Evolutionary conservation across 2,329 filamentous ascomycete genomes (phyloP).

Genomic region (Xylaria sp.): DNA sequence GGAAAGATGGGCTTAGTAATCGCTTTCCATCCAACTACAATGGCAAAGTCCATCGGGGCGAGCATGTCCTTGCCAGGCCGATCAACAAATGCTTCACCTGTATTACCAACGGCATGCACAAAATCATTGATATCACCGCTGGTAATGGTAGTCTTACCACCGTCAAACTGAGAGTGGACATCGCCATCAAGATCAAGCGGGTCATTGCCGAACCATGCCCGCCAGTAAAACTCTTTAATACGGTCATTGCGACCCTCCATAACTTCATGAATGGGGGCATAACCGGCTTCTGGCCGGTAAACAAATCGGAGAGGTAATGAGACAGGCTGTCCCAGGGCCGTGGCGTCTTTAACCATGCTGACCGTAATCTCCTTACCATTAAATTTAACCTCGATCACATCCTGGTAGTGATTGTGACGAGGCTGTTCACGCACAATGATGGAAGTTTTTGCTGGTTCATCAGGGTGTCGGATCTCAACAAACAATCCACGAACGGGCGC

Average conservation of each 20-base stretch:
- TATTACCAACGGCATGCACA: conserved; percentile 98
- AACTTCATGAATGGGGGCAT: conserved; percentile 96
- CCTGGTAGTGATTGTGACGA: conserved; percentile 84
- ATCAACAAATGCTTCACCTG: conserved; percentile 95
- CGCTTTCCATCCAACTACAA: conserved; percentile 98
- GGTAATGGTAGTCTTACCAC: conserved; percentile 86
- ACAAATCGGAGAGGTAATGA: conserved; percentile 87
- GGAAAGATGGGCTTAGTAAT: conserved; percentile 99
- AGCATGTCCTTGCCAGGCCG: conserved; percentile 92
- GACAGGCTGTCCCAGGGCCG: conserved; percentile 83
- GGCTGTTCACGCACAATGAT: conserved; percentile 90
- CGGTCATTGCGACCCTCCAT: conserved; percentile 97
- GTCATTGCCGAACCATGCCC: conserved; percentile 94
- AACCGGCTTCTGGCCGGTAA: conserved; percentile 94
- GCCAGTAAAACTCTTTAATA: conserved; percentile 99
- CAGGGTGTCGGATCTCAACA: conserved; percentile 85
- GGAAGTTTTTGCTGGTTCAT: conserved; percentile 82
- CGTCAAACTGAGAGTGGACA: conserved; percentile 88
- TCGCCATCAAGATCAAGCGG: conserved; percentile 82
- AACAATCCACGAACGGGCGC: conserved; percentile 86
- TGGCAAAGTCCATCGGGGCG: conserved; percentile 98
- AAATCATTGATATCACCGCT: conserved; percentile 97
- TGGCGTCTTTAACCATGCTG: conserved; percentile 93
- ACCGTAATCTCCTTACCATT: conserved; percentile 81
- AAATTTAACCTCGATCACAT: conserved; percentile 87